Base-by-base conservation (phyloP, 768 basidiomycete species). In the Boletus rubroflammeus region DNA sequence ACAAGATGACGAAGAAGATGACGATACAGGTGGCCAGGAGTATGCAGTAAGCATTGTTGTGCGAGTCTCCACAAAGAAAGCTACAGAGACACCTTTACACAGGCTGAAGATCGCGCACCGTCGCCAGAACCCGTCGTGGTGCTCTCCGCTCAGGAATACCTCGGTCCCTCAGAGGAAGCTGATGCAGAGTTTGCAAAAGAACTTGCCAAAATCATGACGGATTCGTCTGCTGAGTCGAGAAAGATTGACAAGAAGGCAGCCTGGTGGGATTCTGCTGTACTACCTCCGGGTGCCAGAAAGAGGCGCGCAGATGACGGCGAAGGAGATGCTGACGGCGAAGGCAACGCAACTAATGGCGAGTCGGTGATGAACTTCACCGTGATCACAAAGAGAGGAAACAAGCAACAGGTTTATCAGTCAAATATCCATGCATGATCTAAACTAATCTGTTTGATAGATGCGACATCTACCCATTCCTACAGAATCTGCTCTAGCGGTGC, bases 181-280 rank as follows among this genome's bases (percentile, higher is more conserved):
- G 90, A 96, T 44, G 89, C 85, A 2, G 96, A 95, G 32, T 99
- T 99, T 64, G 90, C 88, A 9, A 93, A 93, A 68, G 97, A 98
- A 68, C 81, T 99, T 19, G 93, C 96, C 3, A 98, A 90, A 74
- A 85, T 99, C 75, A 85, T 98, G 45, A 93, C 90, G 0, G 93
- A 96, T 62, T 86, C 83, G 15, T 90, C 92, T 17, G 73, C 81
- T 0, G 93, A 97, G 60, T 81, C 87, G 3, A 78, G 92, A 60
- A 91, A 88, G 64, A 84, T 93, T 21, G 94, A 97, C 66, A 88
- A 90, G 72, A 91, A 88, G 71, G 86, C 90, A 1, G 91, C 90
- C 1, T 79, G 95, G 55, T 96, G 93, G 87, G 94, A 98, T 65
- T 87, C 90, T 31, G 83, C 91, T 17, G 85, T 93, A 19, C 79